A percentile compares a stretch with the other conserved stretches of the same genome.
These are phyloP conservation scores for Beauveria sp. DNA, from an alignment of 2,329 filamentous ascomycete species.

Conservation along the genomic window DNA sequence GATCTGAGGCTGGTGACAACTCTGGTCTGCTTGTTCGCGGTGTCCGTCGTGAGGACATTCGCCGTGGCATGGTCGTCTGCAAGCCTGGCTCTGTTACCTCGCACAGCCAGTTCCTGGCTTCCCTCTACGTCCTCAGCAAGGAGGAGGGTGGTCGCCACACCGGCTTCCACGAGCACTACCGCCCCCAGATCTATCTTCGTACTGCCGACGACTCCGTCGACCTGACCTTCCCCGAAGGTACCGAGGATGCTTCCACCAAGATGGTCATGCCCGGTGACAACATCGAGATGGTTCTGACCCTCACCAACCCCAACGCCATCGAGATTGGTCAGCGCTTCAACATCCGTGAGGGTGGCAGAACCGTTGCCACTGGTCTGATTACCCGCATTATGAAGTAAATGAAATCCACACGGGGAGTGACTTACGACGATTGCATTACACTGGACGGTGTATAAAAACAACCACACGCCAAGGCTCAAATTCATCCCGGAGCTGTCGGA, in stretches of 20 bases:
- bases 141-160: constrained; percentile 97
- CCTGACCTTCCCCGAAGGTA: constrained; percentile 80
- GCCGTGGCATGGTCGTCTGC: constrained; percentile 88
- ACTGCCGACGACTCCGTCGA: constrained; percentile 76
- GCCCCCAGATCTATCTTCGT: constrained; percentile 91
- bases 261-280: constrained; percentile 99
- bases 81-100: constrained; percentile 78
- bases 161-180: constrained; percentile 93
- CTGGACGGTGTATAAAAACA: background rate
- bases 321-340: constrained; percentile 96
- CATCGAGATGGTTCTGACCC: constrained; percentile 87
- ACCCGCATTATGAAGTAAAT: constrained; percentile 61
- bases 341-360: constrained; percentile 91
- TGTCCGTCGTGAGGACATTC: constrained; percentile 89
- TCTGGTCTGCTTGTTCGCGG: constrained; percentile 94
- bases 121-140: constrained; percentile 95
- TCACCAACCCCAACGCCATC: constrained; percentile 77
- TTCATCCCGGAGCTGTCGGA: background rate
- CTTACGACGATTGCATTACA: background rate
- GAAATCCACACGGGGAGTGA: constrained; percentile 1
- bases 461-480: background rate
- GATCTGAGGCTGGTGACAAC: constrained; percentile 95
- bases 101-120: constrained; percentile 85
- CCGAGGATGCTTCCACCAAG: constrained; percentile 62
- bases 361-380: constrained; percentile 75